Percentiles rank a stretch among this genome's conserved stretches.
These are phyloP conservation scores for Metschnikowia aberdeeniae DNA, from an alignment of 805 yeast genomes.

Conservation along the genomic window DNA sequence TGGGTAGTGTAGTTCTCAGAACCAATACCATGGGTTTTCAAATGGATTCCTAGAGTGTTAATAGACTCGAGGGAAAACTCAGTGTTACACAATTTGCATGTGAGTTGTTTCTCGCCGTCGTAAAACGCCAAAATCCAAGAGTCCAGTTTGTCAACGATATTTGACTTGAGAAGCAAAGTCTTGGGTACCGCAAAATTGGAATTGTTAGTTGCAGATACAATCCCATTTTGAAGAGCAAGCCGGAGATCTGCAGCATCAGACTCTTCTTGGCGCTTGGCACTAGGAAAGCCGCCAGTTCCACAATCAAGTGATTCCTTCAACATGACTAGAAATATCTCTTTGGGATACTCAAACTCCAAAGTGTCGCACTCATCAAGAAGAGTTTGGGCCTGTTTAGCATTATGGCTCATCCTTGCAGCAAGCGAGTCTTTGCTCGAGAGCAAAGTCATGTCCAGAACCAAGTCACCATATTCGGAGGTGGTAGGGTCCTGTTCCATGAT, in stretches of 20 bases:
- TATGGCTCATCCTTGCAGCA: slow-evolving; percentile 8
- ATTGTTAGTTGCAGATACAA: neutral
- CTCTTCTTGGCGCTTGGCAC: neutral
- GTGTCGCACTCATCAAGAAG: slow-evolving; percentile 21
- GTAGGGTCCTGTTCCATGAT: slow-evolving; percentile 1
- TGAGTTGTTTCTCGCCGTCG: neutral
- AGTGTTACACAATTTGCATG: neutral
- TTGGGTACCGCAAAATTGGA: neutral
- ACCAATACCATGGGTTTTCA: slow-evolving; percentile 6
- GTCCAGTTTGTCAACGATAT: neutral
- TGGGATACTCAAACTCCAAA: slow-evolving; percentile 24
- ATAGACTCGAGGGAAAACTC: neutral
- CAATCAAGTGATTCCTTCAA: neutral
- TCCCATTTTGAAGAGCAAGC: neutral
- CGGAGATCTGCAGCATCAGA: neutral
- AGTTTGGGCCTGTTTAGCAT: slow-evolving; percentile 2
- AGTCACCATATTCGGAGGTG: slow-evolving; percentile 12
- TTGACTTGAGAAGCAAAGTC: neutral
- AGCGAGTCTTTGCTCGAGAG: slow-evolving; percentile 14
- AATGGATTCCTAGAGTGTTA: slow-evolving; percentile 2
- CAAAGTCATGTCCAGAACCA: slow-evolving; percentile 15
- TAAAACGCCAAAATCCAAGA: neutral
- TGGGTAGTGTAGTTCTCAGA: slow-evolving; percentile 1
- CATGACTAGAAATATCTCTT: slow-evolving; percentile 9
- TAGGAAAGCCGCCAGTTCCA: neutral